These are phyloP conservation scores for Rubia yunnanensis DNA, from an alignment of 257 asterid genomes.

Conservation along the genomic window DNA sequence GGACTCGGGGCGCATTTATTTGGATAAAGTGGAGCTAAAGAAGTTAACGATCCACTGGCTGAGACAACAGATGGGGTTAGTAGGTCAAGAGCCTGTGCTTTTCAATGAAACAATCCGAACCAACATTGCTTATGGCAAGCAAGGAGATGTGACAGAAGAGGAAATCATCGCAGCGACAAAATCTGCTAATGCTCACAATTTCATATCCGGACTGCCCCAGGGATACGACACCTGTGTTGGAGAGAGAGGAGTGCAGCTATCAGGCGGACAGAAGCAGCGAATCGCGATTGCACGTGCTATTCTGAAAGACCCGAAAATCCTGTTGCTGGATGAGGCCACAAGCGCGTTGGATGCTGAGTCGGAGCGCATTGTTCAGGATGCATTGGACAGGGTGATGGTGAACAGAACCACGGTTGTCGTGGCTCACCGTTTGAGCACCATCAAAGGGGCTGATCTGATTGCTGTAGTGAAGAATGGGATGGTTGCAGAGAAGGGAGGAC, in stretches of 20 bases:
- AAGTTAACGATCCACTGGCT: slow-evolving; percentile 55
- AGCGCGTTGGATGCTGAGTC: slow-evolving; percentile 72
- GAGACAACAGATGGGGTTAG: slow-evolving; percentile 72
- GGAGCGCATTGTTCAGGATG: slow-evolving; percentile 63
- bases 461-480: slow-evolving; percentile 72
- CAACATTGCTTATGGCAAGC: slow-evolving; percentile 62
- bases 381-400: slow-evolving; percentile 57
- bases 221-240: slow-evolving; percentile 68
- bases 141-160: slow-evolving; percentile 46
- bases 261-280: slow-evolving; percentile 74
- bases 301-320: slow-evolving; percentile 50
- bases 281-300: slow-evolving; percentile 68
- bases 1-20: slow-evolving; percentile 34
- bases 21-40: slow-evolving; percentile 42
- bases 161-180: slow-evolving; percentile 55
- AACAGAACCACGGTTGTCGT: slow-evolving; percentile 63
- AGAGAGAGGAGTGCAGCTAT: slow-evolving; percentile 58
- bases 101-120: slow-evolving; percentile 67
- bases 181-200: slow-evolving; percentile 60
- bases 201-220: slow-evolving; percentile 59
- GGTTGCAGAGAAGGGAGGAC: slow-evolving; percentile 56
- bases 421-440: slow-evolving; percentile 57
- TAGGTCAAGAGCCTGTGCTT: slow-evolving; percentile 79
- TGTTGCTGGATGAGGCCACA: slow-evolving; percentile 70
- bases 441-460: slow-evolving; percentile 59